Base-by-base conservation (phyloP, 306 rosid genomes). In the Prosopis cineraria region DNA sequence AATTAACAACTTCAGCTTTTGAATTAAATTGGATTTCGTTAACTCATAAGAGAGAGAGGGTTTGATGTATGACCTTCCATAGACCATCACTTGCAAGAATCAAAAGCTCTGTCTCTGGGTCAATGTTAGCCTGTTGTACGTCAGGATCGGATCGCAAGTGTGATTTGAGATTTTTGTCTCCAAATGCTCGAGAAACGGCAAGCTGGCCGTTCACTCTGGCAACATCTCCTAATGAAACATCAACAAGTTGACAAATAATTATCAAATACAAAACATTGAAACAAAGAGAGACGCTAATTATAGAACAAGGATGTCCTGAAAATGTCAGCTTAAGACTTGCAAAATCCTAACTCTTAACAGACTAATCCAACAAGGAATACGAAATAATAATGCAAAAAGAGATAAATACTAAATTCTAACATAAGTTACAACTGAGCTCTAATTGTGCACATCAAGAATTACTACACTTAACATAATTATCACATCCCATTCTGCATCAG, bases 201-300 rank as follows among this genome's bases (percentile, higher is more conserved):
- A 93, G 96, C 82, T 93, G 97, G 29, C 97, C 97, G 19, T 93
- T 93, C 80, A 93, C 97, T 84, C 96, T 82, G 68, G 96, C 97
- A 76, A 90, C 97, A 77, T 93, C 97, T 31, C 97, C 96, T 93
- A 85, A 76, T 20, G 67, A 44, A 76, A 41, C 41, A 78, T 45
- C 34, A 66, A 44, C 44, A 76, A 12, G 73, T 59, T n/a, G 70
- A 58, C 5, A 72, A 76, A 70, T 67, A 27, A 68, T 13, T 29
- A 78, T 66, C 69, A n/a, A 77, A 69, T 77, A 77, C 69, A 76
- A 25, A 64, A 44, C 62, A 79, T 31, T 41, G 48, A 34, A 60
- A 66, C 30, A 69, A 30, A 69, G 16, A 59, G 45, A n/a, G n/a
- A n/a, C n/a, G n/a, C n/a, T n/a, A n/a, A n/a, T n/a, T n/a, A n/a